Conservation (phyloP, 2,329 filamentous ascomycete genomes). For the Phaeosphaeria sp. region DNA sequence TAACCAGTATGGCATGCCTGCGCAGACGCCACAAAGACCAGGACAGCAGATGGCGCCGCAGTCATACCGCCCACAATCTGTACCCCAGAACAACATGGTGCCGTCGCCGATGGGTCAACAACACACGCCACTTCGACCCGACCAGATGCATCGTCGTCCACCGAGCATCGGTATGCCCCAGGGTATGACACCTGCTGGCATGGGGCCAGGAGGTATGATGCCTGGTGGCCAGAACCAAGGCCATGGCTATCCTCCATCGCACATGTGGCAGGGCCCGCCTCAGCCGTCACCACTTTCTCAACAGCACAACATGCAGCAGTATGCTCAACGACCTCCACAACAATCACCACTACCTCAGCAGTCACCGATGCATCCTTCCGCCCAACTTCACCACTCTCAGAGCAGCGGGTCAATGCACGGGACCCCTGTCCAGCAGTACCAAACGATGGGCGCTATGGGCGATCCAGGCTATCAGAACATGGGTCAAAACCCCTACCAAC, state of each 20-base stretch:
- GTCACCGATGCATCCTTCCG: constrained; percentile 57
- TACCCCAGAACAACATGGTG: constrained; percentile 73
- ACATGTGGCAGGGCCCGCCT: constrained; percentile 59
- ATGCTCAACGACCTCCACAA: constrained; percentile 52
- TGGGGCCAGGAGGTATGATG: constrained; percentile 48
- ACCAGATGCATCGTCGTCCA: constrained; percentile 71
- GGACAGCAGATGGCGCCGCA: constrained; percentile 68
- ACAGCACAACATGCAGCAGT: constrained; percentile 55
- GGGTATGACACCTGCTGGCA: constrained; percentile 37
- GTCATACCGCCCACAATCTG: constrained; percentile 74
- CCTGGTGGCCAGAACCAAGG: constrained; percentile 52
- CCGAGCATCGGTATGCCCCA: constrained; percentile 59
- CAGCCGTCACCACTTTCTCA: constrained; percentile 57
- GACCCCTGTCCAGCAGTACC: constrained; percentile 54
- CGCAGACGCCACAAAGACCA: constrained; percentile 65
- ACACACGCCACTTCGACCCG: constrained; percentile 64
- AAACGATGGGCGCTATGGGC: constrained; percentile 55
- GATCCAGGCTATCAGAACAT: constrained; percentile 53
- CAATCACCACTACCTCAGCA: constrained; percentile 55
- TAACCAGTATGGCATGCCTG: constrained; percentile 64
- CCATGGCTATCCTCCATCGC: constrained; percentile 54
- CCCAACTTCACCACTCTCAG: constrained; percentile 55
- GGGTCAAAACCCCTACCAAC: constrained; percentile 59
- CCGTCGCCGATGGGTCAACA: constrained; percentile 77
- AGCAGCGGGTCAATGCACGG: constrained; percentile 53